Base-by-base conservation (phyloP, 192 early-diverging fungal genomes). In the Umbelopsis isabellina region DNA sequence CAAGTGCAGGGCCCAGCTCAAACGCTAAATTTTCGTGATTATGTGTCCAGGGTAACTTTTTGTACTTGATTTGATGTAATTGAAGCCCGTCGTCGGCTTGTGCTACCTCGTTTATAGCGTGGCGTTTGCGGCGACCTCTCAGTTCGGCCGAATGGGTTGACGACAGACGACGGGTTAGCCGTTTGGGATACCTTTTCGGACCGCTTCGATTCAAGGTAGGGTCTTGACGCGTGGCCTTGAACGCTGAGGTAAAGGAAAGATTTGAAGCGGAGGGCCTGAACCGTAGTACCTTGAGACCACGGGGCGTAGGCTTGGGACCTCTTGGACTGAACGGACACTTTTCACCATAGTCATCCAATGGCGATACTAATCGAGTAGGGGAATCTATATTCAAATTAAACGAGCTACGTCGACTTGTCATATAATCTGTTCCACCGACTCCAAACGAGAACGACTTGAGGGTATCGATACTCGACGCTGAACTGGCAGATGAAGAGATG, bases 11-110 rank as follows among this genome's bases (percentile, higher is more conserved):
- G 13, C 78, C 75, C 45, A 96, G 88, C 64, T 91, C 83, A 25
- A 70, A 47, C n/a, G 74, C 75, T n/a, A 93, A 49, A 69, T 90
- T 81, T 33, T 86, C 69, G 72, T 91, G 87, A 79, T 86, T 77
- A 76, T 97, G 93, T 65, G 88, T 82, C 93, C 93, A 94, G n/a
- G 79, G 50, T 20, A 84, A 74, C 67, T 90, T 90, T 53, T 87
- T 85, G 67, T 88, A 90, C 46, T 81, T 81, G 44, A 89, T 85
- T 25, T 37, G 51, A 21, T 44, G 33, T 22, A 52, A 52, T 52
- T n/a, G 51, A 52, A 20, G 18, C 27, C 55, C 55, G 25, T 61
- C 55, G 13, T 61, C 55, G 18, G 21, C 25, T 61, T 61, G 55
- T 61, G 55, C 55, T 35, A 61, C 55, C 25, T 61, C 55, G 33